Percentiles rank a stretch among this genome's conserved stretches.
Conservation (phyloP, 495 filamentous ascomycete genomes). For the Xylaria longipes region DNA sequence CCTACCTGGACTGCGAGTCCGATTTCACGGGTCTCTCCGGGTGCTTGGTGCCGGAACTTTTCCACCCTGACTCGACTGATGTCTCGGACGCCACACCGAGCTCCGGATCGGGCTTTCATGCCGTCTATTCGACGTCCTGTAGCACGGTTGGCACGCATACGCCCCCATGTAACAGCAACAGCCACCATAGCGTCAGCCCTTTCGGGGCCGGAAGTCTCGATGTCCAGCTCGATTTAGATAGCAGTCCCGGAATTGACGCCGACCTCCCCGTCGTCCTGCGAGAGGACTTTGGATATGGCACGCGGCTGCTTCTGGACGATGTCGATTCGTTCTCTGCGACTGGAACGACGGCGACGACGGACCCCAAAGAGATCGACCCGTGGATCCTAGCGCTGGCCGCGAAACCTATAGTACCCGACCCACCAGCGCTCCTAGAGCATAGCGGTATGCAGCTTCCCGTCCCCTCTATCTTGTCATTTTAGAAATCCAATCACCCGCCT, state of each 20-base stretch:
- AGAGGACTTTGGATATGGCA: not conserved
- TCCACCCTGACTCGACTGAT: not conserved
- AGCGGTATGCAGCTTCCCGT: constrained; percentile 11
- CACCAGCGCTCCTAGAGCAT: constrained; percentile 4
- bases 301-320: not conserved
- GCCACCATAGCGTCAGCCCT: not conserved
- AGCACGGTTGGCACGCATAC: not conserved
- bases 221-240: constrained; percentile 3
- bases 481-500: not conserved
- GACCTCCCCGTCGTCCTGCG: not conserved
- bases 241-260: not conserved
- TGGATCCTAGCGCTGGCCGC: constrained; percentile 3
- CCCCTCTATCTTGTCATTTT: too few relatives aligned
- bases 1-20: constrained; percentile 1
- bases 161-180: not conserved
- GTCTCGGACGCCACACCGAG: not conserved
- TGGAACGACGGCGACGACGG: not conserved
- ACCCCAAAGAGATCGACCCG: not conserved
- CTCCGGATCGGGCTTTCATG: not conserved
- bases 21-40: constrained; percentile 12
- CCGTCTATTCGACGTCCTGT: constrained; percentile 1
- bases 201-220: not conserved
- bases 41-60: not conserved
- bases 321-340: not conserved
- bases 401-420: not conserved